phyloP scores from a whole-genome alignment of 129 eudicot genomes.

The Daucus carota region DH1_v3.0 NC_030381.2:49914501-49915000 shows the following conservation, averaged over 20 bases:
- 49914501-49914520: not conserved
- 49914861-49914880: not conserved
- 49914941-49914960: not conserved
- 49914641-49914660: not conserved
- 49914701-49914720: not conserved
- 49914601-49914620: not conserved
- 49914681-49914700: not conserved
- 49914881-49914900: not conserved
- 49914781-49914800: not conserved
- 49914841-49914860: not conserved
- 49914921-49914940: not conserved
- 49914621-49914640: not conserved
- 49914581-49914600: not conserved
- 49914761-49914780: not conserved
- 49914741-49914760: not conserved
- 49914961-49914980: not conserved
- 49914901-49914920: not conserved
- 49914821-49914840: not conserved
- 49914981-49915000: not conserved
- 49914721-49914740: not conserved
- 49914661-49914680: not conserved
- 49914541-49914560: not conserved
- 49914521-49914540: not conserved
- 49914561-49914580: not conserved
- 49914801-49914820: not conserved